Evolutionary conservation across 331 rosid genomes (phyloP), one percentile per base, ranked within the genome.

Genomic region (Acacia concinna): DNA sequence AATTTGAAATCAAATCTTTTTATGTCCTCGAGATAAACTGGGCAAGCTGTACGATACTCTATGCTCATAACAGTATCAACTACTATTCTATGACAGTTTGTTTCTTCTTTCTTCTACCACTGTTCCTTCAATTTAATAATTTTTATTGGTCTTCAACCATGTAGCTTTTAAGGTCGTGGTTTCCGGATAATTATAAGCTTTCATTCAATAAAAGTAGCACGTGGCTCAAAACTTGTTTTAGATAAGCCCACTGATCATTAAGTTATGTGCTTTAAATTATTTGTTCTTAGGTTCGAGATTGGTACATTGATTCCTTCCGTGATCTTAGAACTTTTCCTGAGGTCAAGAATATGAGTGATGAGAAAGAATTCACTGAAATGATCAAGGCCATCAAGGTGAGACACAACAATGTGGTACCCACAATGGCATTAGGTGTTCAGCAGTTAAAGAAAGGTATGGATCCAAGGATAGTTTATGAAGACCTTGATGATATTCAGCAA

Each of bases 341-440:
- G 59, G 85, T 92, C 64, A 92, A 87, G 81, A 81, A 79, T 69
- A 40, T 83, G 40, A 79, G 73, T 37, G 97, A 90, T 32, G 93
- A 90, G 83, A 82, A 67, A 38, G 90, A 85, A 20, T 90, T 92
- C 47, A 92, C 92, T 1, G 86, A 92, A 27, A 90, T 92, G 92
- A 90, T 92, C 2, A 92, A 90, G 85, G 96, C 96, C 25, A 87
- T 92, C 38, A 92, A 89, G 89, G 97, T 89, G 63, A 89, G 92
- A 74, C 97, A 92, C 86, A 90, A 92, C 85, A 92, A 92, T 75
- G 97, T 92, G 75, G 96, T 92, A 17, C 97, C 91, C 2, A 89
- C 69, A 79, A 89, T 92, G 97, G 97, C 97, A 64, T 68, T 90
- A 68, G 97, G 97, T 71, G 90, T 92, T 79, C 89, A 88, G 38